phyloP scores from a whole-genome alignment of 1,284 basidiomycete genomes.

The Amylostereum areolatum region DNA sequence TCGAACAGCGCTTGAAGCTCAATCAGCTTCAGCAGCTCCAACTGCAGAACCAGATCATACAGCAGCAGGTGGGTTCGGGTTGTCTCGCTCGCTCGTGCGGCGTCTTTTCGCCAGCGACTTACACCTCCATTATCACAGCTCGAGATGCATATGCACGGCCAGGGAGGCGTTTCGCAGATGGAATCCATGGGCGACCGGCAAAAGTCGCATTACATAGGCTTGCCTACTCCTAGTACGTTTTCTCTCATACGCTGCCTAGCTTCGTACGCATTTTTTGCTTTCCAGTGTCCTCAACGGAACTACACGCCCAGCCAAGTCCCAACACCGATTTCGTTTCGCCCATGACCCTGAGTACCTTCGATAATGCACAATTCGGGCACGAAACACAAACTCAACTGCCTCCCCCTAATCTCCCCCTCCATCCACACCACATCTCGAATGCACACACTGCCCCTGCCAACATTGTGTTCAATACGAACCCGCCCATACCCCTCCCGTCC shows the following conservation, averaged over 20 bases:
- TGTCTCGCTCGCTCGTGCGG: neutral
- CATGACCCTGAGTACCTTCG: slow-evolving; percentile 37
- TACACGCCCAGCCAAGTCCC: slow-evolving; percentile 49
- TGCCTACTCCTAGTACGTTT: slow-evolving; percentile 66
- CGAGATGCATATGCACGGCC: slow-evolving; percentile 58
- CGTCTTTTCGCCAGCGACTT: neutral
- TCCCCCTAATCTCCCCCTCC: slow-evolving; percentile 25
- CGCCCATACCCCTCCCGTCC: slow-evolving; percentile 28
- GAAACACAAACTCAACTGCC: slow-evolving; percentile 17
- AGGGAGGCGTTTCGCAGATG: slow-evolving; percentile 29
- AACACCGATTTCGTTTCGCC: slow-evolving; percentile 55
- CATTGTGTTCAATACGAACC: slow-evolving; percentile 46
- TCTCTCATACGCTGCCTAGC: slow-evolving; percentile 1
- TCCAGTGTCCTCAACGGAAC: slow-evolving; percentile 44
- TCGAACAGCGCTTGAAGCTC: slow-evolving; percentile 66
- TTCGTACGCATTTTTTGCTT: neutral
- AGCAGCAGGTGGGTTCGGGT: slow-evolving; percentile 61
- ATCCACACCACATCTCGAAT: slow-evolving; percentile 11
- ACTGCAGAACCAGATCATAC: slow-evolving; percentile 76
- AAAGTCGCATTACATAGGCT: slow-evolving; percentile 41
- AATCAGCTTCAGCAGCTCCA: slow-evolving; percentile 71
- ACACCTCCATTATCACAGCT: slow-evolving; percentile 39
- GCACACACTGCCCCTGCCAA: slow-evolving; percentile 57
- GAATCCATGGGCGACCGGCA: slow-evolving; percentile 31
- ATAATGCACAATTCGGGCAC: slow-evolving; percentile 19